A percentile compares a stretch with the other conserved stretches of the same genome.
Conservation (phyloP, 2,329 filamentous ascomycete species). For the Aspergillus ustus region DNA sequence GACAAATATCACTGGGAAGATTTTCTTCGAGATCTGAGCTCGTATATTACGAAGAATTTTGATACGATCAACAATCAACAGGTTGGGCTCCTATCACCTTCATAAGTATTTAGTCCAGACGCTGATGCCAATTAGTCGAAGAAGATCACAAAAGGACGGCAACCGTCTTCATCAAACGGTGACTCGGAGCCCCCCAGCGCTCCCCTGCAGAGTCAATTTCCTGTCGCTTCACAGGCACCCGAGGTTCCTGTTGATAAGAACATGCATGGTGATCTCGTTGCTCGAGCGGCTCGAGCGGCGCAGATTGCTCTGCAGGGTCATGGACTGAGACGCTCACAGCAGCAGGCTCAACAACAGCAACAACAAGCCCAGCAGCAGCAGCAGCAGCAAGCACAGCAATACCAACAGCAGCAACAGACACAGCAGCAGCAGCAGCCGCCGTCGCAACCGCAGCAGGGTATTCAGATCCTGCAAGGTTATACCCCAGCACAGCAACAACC, state of each 20-base stretch:
- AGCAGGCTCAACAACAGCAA: slow-evolving; percentile 37
- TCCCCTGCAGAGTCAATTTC: slow-evolving; percentile 49
- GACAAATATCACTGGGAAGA: slow-evolving; percentile 68
- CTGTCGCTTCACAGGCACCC: slow-evolving; percentile 43
- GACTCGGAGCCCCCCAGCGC: slow-evolving; percentile 42
- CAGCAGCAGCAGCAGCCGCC: slow-evolving; percentile 32
- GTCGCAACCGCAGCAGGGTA: slow-evolving; percentile 34
- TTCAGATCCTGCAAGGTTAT: slow-evolving; percentile 41
- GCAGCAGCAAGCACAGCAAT: slow-evolving; percentile 24
- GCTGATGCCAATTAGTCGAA: slow-evolving; percentile 39
- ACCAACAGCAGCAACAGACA: slow-evolving; percentile 24
- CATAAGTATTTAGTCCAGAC: background rate
- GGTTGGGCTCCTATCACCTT: slow-evolving; percentile 34
- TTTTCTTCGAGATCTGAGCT: slow-evolving; percentile 63
- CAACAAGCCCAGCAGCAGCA: slow-evolving; percentile 37
- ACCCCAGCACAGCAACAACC: slow-evolving; percentile 38
- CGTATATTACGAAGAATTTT: slow-evolving; percentile 63
- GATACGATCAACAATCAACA: slow-evolving; percentile 56
- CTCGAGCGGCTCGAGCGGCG: slow-evolving; percentile 52
- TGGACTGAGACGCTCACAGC: slow-evolving; percentile 41
- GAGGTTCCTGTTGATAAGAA: slow-evolving; percentile 47
- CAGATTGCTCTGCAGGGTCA: slow-evolving; percentile 54
- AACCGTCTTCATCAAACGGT: slow-evolving; percentile 41
- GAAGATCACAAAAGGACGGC: slow-evolving; percentile 43
- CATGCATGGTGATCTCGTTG: slow-evolving; percentile 51